Conservation (phyloP, 2,329 filamentous ascomycete species). For the Verticillium tricorpus region DNA sequence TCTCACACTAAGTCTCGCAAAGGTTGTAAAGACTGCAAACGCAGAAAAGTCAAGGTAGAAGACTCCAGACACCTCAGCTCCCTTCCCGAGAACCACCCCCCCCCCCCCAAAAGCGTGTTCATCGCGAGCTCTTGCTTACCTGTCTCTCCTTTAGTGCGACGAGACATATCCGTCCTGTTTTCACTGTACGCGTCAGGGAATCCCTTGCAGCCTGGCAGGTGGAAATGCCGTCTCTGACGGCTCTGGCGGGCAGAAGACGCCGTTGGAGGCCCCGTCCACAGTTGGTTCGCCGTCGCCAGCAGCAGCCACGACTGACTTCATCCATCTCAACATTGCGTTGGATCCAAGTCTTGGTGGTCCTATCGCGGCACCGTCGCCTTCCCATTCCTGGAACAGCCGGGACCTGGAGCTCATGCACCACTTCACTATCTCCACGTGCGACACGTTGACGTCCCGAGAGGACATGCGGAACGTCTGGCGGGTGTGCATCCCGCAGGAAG, state of each 20-base stretch:
- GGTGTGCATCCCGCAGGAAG: conserved; percentile 19
- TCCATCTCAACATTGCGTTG: conserved; percentile 11
- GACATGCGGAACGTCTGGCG: conserved; percentile 22
- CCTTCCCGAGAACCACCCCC: background rate
- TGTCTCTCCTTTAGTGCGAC: conserved; percentile 12
- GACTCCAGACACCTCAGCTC: background rate
- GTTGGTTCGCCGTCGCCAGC: background rate
- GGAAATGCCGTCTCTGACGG: background rate
- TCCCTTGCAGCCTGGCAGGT: conserved; percentile 20
- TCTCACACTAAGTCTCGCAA: conserved; percentile 27
- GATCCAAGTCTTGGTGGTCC: conserved; percentile 7
- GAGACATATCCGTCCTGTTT: conserved; percentile 23
- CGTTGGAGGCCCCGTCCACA: background rate
- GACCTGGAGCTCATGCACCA: conserved; percentile 23
- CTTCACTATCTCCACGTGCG: conserved; percentile 19
- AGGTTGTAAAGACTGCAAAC: conserved; percentile 25
- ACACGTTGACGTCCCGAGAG: conserved; percentile 15
- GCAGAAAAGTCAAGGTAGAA: conserved; percentile 27
- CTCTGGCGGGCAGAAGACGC: conserved; percentile 2
- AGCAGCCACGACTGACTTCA: background rate
- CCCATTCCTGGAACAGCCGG: background rate
- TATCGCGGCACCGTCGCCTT: background rate
- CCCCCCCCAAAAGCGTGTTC: too few relatives aligned
- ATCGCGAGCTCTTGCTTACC: background rate
- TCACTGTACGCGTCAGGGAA: conserved; percentile 23